These are phyloP conservation scores for Saturnispora sekii DNA, from an alignment of 805 yeast genomes.

Conservation along the genomic window DNA sequence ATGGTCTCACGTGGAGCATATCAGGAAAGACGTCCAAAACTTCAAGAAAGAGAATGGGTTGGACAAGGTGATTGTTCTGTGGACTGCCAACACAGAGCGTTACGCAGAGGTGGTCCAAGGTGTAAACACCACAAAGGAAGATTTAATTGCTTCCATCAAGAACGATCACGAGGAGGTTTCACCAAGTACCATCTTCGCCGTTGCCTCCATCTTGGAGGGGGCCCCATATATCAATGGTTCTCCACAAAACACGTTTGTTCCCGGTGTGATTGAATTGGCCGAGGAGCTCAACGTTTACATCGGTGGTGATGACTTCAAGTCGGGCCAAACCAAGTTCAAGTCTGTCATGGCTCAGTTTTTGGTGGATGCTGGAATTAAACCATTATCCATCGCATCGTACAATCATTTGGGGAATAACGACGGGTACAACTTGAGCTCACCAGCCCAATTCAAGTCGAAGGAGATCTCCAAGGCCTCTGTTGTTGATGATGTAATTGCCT, in stretches of 20 bases:
- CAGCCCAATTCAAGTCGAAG: conserved; percentile 88
- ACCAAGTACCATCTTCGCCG: conserved; percentile 91
- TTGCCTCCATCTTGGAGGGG: conserved; percentile 81
- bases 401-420: conserved; percentile 96
- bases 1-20: conserved; percentile 83
- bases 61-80: conserved; percentile 81
- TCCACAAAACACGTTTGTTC: conserved; percentile 96
- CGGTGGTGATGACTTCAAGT: conserved; percentile 96
- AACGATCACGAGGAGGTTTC: conserved; percentile 73
- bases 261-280: conserved; percentile 87
- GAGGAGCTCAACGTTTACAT: conserved; percentile 66
- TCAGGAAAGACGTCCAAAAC: conserved; percentile 72
- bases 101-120: conserved; percentile 69
- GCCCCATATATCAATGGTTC: conserved; percentile 93
- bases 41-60: conserved; percentile 65
- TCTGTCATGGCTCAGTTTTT: conserved; percentile 94
- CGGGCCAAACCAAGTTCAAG: conserved; percentile 92
- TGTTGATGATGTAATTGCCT: conserved; percentile 87
- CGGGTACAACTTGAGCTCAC: conserved; percentile 85
- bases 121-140: conserved; percentile 82
- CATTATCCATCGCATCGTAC: conserved; percentile 88
- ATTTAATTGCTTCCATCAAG: conserved; percentile 65
- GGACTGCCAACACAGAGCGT: conserved; percentile 98
- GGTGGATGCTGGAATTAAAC: conserved; percentile 96
- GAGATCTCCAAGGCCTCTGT: conserved; percentile 91